Percentiles rank a stretch among this genome's conserved stretches.
Evolutionary conservation across 768 basidiomycete species (phyloP).

Genomic region (Leccinum aurantiacum): DNA sequence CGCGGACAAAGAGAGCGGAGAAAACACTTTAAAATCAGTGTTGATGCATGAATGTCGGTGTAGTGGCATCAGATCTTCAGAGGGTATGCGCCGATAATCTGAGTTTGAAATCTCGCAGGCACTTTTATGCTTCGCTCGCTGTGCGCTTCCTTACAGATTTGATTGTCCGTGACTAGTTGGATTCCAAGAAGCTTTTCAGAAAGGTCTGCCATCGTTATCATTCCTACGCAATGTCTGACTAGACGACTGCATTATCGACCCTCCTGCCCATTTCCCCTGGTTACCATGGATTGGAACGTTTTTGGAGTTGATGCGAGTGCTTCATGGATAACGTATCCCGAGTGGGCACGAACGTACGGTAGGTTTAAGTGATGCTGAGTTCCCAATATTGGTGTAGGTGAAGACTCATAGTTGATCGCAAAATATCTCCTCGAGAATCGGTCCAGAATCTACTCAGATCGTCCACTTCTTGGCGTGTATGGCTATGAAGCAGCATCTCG

Average conservation of each 20-base stretch:
- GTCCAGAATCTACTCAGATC: background rate
- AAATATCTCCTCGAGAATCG: background rate
- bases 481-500: background rate
- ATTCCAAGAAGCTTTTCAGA: background rate
- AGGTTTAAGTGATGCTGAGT: background rate
- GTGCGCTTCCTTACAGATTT: too few relatives aligned
- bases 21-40: background rate
- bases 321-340: background rate
- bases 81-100: too few relatives aligned
- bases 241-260: background rate
- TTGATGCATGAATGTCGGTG: background rate
- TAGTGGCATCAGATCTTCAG: too few relatives aligned
- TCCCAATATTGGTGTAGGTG: background rate
- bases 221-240: background rate
- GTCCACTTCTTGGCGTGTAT: background rate
- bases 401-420: background rate
- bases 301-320: background rate
- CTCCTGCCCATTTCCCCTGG: background rate
- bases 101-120: too few relatives aligned
- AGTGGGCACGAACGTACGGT: constrained; percentile 12
- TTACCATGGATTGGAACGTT: background rate
- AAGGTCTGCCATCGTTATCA: background rate
- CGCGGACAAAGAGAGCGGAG: background rate
- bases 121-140: too few relatives aligned
- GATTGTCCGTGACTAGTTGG: too few relatives aligned